These are phyloP conservation scores for Prunus mongolica DNA, from an alignment of 306 rosid genomes.

Conservation along the genomic window DNA sequence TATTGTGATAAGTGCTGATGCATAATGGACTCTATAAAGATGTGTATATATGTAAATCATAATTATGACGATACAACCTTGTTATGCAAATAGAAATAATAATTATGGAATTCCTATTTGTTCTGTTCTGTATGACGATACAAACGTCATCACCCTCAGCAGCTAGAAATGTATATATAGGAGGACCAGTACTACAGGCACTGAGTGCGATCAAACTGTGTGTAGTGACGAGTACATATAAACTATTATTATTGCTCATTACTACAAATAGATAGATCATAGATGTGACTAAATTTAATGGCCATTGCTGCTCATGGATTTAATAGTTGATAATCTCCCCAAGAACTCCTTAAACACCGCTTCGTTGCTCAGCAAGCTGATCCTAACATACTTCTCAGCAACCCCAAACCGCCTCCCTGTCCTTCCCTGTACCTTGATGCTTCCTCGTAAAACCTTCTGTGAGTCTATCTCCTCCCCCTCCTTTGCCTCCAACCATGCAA, in stretches of 20 bases:
- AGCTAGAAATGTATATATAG: too few relatives aligned
- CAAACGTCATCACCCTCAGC: too few relatives aligned
- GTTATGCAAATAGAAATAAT: too few relatives aligned
- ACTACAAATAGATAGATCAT: neutral
- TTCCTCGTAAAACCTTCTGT: slow-evolving; percentile 34
- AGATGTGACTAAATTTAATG: neutral
- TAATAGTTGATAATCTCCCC: slow-evolving; percentile 35
- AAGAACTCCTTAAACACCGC: slow-evolving; percentile 43
- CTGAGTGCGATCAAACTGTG: neutral
- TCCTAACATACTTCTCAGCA: slow-evolving; percentile 36
- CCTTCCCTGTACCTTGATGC: slow-evolving; percentile 36
- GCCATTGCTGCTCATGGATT: slow-evolving; percentile 17
- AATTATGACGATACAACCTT: too few relatives aligned
- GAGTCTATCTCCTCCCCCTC: slow-evolving; percentile 46
- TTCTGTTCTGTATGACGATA: too few relatives aligned
- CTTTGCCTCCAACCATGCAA: slow-evolving; percentile 66
- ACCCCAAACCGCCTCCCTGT: slow-evolving; percentile 62
- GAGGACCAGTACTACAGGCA: too few relatives aligned
- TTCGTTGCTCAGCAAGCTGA: slow-evolving; percentile 52
- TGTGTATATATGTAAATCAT: too few relatives aligned
- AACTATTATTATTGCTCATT: too few relatives aligned
- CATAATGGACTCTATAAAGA: too few relatives aligned
- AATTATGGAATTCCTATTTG: too few relatives aligned
- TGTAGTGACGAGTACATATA: too few relatives aligned
- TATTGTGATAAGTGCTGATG: too few relatives aligned